Conservation (phyloP, 2,329 filamentous ascomycete genomes). For the Pseudogymnoascus sp. region DNA sequence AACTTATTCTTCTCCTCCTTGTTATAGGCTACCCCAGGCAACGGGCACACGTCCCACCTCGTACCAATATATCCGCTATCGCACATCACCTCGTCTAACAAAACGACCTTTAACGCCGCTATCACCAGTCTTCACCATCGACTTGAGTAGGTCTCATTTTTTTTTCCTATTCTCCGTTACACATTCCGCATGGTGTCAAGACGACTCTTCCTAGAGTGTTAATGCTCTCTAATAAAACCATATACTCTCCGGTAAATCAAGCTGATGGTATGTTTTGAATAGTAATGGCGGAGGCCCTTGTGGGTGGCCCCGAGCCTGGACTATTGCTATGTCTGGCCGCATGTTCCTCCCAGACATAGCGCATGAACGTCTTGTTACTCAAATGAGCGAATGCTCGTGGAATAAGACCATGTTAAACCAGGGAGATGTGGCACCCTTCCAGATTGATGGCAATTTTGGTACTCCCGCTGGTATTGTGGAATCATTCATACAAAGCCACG, state of each 20-base stretch:
- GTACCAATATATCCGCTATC: not conserved
- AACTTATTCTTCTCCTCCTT: constrained; percentile 13
- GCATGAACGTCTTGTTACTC: not conserved
- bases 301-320: not conserved
- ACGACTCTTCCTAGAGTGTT: not conserved
- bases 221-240: not conserved
- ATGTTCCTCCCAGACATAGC: not conserved
- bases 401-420: not conserved
- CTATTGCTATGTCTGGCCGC: not conserved
- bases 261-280: not conserved
- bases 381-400: not conserved
- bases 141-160: not conserved
- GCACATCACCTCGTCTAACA: not conserved
- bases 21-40: not conserved
- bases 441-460: constrained; percentile 45
- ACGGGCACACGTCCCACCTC: not conserved
- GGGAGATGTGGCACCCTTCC: constrained; percentile 26
- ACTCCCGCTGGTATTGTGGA: constrained; percentile 37
- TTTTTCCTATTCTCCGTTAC: not conserved
- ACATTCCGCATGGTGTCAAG: not conserved
- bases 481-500: constrained; percentile 35
- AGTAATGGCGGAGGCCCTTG: not conserved
- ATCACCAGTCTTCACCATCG: constrained; percentile 1
- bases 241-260: not conserved
- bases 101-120: not conserved